Evolutionary conservation across 2,329 filamentous ascomycete species (phyloP), one percentile per base, ranked within the genome.

Genomic region (Cadophora sp.): DNA sequence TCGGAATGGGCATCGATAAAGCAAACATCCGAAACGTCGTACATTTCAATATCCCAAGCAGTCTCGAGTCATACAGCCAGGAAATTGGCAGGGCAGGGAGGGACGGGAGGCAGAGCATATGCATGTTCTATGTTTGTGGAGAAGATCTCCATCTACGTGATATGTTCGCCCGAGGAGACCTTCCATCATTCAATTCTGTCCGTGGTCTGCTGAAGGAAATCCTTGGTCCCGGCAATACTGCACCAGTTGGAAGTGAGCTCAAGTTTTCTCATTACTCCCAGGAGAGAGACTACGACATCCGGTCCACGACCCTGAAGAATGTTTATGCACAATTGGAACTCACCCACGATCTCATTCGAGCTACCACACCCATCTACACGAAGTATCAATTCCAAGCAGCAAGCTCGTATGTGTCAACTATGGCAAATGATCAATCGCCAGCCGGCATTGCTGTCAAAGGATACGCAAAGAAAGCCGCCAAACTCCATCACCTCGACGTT

Each of bases 241-340:
- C 81, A 1, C 75, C 77, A 2, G 72, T 80, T 3, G 83, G 81
- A 1, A 79, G 82, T 2, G 79, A 81, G 0, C 81, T 88, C 70
- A 84, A 84, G 65, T 76, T 82, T 3, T 84, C 79, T 40, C 79
- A 84, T 14, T 78, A 80, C 12, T 72, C 79, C 0, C 83, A 89
- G 55, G 78, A 80, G 2, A 81, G 78, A 27, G 80, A 84, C 0
- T 85, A 83, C 66, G 88, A 90, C 71, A 86, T 90, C 65, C 82
- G 83, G 24, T 69, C 77, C 1, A 84, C 78, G 2, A 81, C 84
- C 0, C 78, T 89, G 6, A 79, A 79, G 48, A 84, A 86, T 62
- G 82, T 90, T 19, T 87, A 88, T 62, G 86, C 87, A 0, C 83
- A 86, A n/a, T 78, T 91, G 1, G 88, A 91, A 73, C 79, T 90